Base-by-base conservation (phyloP, 2,329 filamentous ascomycete genomes). In the Canariomyces notabilis region DNA sequence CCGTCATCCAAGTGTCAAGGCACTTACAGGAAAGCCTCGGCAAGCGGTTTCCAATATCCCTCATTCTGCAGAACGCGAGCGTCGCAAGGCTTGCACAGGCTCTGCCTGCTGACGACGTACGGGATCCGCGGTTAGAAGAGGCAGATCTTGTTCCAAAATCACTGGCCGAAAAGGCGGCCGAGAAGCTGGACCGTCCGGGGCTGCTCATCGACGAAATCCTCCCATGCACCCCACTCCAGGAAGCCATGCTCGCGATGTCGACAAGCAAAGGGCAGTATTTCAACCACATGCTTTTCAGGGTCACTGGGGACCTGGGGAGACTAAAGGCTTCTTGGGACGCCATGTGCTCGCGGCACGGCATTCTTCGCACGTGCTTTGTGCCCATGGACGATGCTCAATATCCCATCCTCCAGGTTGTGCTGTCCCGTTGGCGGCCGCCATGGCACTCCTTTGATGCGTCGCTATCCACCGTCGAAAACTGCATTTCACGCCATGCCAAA, bases 151-250 rank as follows among this genome's bases (percentile, higher is more conserved):
- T 42, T 42, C 54, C n/a, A 36, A 57, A 15, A 3, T 47, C 49
- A 5, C 61, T 71, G 14, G 31, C 62, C 0, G 52, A 59, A 11
- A 49, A 55, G 23, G 53, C 74, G 6, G 57, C 53, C 20, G 45
- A 60, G 5, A 57, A 54, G 0, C 68, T 76, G 44, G 36, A 53
- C 4, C 14, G 49, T 4, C 50, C 62, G 2, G 62, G 63, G 0
- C 61, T 63, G 4, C 36, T 55, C 0, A 68, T 85, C 2, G 65
- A 76, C 22, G 71, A 68, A 1, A 72, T 95, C 7, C 67, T 90
- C 5, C 89, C 89, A 1, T 95, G 90, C 60, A 94, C 89, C 1
- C 86, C 89, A 1, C 68, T 96, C 0, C 90, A 96, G 62, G 86
- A 94, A 67, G 85, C 84, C 1, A 95, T 95, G 89, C 71, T 95